phyloP scores from a whole-genome alignment of 1,284 basidiomycete species.

The Cerioporus squamosus region DNA sequence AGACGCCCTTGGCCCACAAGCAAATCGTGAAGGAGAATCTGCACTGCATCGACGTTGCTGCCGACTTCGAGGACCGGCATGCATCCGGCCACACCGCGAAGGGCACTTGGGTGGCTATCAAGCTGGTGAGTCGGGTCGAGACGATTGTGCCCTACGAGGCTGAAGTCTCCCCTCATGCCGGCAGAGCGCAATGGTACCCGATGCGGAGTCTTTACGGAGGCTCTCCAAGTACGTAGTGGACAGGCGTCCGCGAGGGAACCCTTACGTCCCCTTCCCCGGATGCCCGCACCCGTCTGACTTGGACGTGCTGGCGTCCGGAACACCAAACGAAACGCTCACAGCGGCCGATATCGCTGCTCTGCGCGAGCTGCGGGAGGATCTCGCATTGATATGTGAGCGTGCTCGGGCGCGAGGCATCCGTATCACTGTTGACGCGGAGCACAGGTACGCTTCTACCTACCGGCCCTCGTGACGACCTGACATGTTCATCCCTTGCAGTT shows the following conservation, averaged over 20 bases:
- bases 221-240: conserved; percentile 58
- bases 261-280: conserved; percentile 67
- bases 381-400: conserved; percentile 54
- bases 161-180: background rate
- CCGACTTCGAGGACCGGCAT: conserved; percentile 75
- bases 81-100: conserved; percentile 23
- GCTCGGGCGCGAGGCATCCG: conserved; percentile 65
- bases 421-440: conserved; percentile 84
- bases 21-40: conserved; percentile 75
- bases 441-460: conserved; percentile 49
- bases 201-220: conserved; percentile 56
- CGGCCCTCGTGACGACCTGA: background rate
- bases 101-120: conserved; percentile 81
- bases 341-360: conserved; percentile 63
- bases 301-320: conserved; percentile 42
- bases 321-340: conserved; percentile 38
- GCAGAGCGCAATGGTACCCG: conserved; percentile 66
- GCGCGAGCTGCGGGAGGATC: conserved; percentile 61
- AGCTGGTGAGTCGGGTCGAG: conserved; percentile 57
- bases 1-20: conserved; percentile 46
- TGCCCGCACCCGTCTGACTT: conserved; percentile 54
- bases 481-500: conserved; percentile 41
- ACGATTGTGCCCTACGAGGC: background rate
- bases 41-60: conserved; percentile 74
- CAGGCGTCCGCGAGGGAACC: conserved; percentile 37